Conservation (phyloP, 139 green algal genomes). For the Chlorokybus atmophyticus region DNA sequence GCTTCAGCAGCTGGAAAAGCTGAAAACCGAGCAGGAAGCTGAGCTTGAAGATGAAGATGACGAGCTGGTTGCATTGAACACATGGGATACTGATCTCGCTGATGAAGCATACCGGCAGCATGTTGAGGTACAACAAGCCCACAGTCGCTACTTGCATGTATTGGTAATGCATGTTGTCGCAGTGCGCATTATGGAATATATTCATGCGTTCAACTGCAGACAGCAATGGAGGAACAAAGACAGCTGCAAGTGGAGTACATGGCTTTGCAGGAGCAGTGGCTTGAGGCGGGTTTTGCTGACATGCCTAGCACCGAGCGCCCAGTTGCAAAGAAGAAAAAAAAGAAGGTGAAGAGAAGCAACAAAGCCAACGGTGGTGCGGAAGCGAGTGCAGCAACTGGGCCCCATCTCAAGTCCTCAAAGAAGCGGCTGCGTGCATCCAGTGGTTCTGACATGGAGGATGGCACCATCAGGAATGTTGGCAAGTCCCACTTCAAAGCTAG, state of each 20-base stretch:
- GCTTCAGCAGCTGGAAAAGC: conserved; percentile 28
- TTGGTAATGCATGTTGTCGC: background rate
- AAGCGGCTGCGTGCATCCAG: background rate
- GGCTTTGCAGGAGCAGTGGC: conserved; percentile 7
- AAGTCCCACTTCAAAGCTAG: too few species aligned
- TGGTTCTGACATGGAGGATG: too few species aligned
- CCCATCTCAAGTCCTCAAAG: background rate
- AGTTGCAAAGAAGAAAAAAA: background rate
- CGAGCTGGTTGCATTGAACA: background rate
- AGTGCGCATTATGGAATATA: background rate
- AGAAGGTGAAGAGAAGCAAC: background rate
- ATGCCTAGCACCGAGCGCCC: background rate
- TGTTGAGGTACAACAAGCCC: conserved; percentile 12
- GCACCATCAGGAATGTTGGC: too few species aligned
- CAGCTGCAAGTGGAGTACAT: conserved; percentile 3
- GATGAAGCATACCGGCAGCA: conserved; percentile 25
- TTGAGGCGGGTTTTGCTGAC: background rate
- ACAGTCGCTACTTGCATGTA: background rate
- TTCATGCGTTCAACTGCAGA: background rate
- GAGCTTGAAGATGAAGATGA: conserved; percentile 23
- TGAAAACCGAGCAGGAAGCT: conserved; percentile 21
- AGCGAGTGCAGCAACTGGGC: background rate
- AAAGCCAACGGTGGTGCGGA: background rate
- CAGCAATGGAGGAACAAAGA: conserved; percentile 3
- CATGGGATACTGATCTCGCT: conserved; percentile 13